Conservation (phyloP, 129 eudicot genomes). For the Artemisia argyi region DNA sequence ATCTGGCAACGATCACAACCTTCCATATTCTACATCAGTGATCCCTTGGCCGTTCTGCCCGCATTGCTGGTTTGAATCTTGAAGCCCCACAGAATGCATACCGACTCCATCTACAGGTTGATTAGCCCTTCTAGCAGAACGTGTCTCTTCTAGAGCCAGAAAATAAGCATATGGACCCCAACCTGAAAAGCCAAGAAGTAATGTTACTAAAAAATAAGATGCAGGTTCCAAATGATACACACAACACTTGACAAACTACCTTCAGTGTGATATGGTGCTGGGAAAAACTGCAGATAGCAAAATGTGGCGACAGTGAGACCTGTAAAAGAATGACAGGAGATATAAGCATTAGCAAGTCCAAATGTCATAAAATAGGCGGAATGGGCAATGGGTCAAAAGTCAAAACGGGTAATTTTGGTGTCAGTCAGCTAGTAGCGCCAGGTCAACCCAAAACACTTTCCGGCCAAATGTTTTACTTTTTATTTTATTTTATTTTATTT, state of each 20-base stretch:
- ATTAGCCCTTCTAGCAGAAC: conserved; percentile 25
- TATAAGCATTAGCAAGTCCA: background rate
- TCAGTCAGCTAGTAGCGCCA: background rate
- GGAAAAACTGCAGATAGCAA: conserved; percentile 84
- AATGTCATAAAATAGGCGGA: background rate
- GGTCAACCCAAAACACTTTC: background rate
- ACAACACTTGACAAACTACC: conserved; percentile 27
- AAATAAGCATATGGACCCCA: conserved; percentile 88
- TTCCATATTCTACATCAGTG: conserved; percentile 57
- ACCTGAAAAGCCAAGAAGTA: conserved; percentile 39
- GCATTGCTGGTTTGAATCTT: conserved; percentile 24
- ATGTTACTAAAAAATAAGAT: background rate
- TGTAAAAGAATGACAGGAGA: conserved; percentile 18
- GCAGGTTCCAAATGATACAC: background rate
- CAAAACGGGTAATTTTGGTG: background rate
- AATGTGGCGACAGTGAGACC: conserved; percentile 64
- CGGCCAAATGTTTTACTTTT: background rate
- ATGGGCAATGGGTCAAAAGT: background rate
- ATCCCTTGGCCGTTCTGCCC: conserved; percentile 2
- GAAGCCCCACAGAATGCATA: conserved; percentile 16
- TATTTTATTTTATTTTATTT: background rate
- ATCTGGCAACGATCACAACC: conserved; percentile 16
- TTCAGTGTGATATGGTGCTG: conserved; percentile 71
- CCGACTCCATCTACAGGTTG: conserved; percentile 23
- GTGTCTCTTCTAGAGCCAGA: conserved; percentile 59